These are phyloP conservation scores for Passiflora organensis DNA, from an alignment of 345 rosid genomes.

Conservation along the genomic window DNA sequence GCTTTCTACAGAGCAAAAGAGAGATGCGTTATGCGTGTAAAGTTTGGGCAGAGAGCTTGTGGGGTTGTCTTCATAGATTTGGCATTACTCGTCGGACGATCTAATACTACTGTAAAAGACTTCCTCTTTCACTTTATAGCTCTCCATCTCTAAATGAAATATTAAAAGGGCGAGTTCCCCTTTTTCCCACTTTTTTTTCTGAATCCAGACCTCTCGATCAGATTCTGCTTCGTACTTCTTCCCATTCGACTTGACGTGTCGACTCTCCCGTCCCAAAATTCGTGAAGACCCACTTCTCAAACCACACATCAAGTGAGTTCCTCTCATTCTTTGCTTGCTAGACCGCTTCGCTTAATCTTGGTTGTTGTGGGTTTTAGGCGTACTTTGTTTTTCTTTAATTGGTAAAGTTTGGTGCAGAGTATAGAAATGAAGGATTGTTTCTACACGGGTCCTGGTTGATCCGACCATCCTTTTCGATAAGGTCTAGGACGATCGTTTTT, in stretches of 20 bases:
- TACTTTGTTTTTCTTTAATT: conserved; percentile 19
- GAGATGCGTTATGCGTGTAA: conserved; percentile 50
- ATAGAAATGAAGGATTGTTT: conserved; percentile 21
- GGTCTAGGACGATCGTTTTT: not conserved
- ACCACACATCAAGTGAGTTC: conserved; percentile 20
- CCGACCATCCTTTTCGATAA: conserved; percentile 5
- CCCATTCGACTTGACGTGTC: conserved; percentile 8
- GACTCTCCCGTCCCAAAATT: conserved; percentile 7
- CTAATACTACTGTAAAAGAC: conserved; percentile 7
- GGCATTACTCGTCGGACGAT: conserved; percentile 31
- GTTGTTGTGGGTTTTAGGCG: conserved; percentile 17
- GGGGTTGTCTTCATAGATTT: no score
- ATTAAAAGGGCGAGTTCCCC: conserved; percentile 15
- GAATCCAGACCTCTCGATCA: conserved; percentile 13
- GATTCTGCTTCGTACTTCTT: conserved; percentile 18
- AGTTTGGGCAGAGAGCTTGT: no score
- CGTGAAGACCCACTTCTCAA: not conserved
- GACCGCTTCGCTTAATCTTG: not conserved
- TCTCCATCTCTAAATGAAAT: conserved; percentile 6
- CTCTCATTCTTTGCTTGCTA: conserved; percentile 4
- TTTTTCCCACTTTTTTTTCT: conserved; percentile 16
- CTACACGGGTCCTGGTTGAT: conserved; percentile 30
- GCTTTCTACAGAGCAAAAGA: no score
- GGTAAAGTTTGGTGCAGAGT: conserved; percentile 12
- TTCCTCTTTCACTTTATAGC: conserved; percentile 3